Evolutionary conservation across 768 basidiomycete genomes (phyloP), one percentile per base, ranked within the genome.

Genomic region (Tylopilus felleus): DNA sequence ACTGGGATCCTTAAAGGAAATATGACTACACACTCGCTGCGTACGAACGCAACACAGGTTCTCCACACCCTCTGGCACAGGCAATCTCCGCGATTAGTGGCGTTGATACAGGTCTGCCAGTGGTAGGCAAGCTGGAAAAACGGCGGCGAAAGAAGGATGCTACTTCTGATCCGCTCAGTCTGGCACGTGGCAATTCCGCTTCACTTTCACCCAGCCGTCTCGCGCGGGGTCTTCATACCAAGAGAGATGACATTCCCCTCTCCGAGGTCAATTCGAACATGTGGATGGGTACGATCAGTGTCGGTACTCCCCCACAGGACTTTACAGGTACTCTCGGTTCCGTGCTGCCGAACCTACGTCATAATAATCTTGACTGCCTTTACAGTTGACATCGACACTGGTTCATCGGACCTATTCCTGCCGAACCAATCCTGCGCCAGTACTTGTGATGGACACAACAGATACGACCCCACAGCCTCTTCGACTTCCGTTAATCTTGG

Each of bases 331-430:
- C 60, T 42, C 16, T 47, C 4, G 7, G 8, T 8, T 16, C 23
- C n/a, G 25, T 29, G 31, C 39, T 43, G 14, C n/a, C 49, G 33
- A 39, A 51, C 21, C 8, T 31, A 38, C 17, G 2, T 22, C 29
- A 28, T 44, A 16, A 6, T 22, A 16, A 6, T 22, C 29, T 39
- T 27, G 27, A 16, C 21, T n/a, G 6, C 38, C 39, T 39, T 44
- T 53, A n/a, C 52, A 77, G 78, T 81, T 40, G 77, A 79, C 60
- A 78, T 80, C 52, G 80, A 81, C 59, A 81, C 79, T 17, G 78
- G 81, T 25, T 80, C 78, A 40, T 69, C 75, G 43, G 81, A 83
- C 65, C 65, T 80, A 9, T 71, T 83, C 61, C 59, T 79, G 28
- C 74, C 77, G 9, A 55, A 56, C 3, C 17, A 61, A 27, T 25